Conservation (phyloP, 2,329 filamentous ascomycete species). For the Xylaria sp. region DNA sequence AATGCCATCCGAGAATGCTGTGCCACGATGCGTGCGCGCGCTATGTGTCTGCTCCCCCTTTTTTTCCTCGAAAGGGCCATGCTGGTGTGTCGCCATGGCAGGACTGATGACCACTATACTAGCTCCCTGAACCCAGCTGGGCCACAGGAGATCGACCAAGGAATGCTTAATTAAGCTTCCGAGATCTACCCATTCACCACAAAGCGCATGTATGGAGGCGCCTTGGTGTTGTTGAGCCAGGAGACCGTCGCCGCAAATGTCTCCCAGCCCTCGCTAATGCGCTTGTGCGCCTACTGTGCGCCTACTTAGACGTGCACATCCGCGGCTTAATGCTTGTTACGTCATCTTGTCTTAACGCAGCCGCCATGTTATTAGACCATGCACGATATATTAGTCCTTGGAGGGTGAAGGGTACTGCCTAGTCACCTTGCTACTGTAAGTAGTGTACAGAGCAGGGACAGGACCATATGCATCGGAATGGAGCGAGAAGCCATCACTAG, state of each 20-base stretch:
- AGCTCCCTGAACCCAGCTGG: background rate
- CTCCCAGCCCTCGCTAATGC: conserved; percentile 21
- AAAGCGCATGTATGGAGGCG: background rate
- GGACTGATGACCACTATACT: conserved; percentile 14
- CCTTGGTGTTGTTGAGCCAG: conserved; percentile 15
- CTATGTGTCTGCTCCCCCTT: conserved; percentile 13
- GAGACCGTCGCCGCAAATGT: background rate
- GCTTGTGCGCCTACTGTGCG: conserved; percentile 20
- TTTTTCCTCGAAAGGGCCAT: conserved; percentile 34
- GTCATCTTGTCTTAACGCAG: conserved; percentile 29
- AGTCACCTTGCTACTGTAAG: no score
- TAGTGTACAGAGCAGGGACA: conserved; percentile 8
- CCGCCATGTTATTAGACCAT: conserved; percentile 18
- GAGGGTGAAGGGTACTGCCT: background rate
- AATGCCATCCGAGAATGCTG: conserved; percentile 38
- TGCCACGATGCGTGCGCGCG: conserved; percentile 30
- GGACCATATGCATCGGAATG: conserved; percentile 26
- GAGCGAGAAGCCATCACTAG: conserved; percentile 21
- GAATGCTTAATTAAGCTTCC: conserved; percentile 26
- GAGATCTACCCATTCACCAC: conserved; percentile 25
- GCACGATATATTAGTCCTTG: conserved; percentile 15
- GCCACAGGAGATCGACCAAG: conserved; percentile 6
- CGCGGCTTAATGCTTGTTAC: conserved; percentile 27
- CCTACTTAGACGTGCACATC: conserved; percentile 9
- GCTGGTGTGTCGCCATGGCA: conserved; percentile 31